Conservation (phyloP, 1,139 yeast species). For the Blastobotrys buckinghamii region DNA sequence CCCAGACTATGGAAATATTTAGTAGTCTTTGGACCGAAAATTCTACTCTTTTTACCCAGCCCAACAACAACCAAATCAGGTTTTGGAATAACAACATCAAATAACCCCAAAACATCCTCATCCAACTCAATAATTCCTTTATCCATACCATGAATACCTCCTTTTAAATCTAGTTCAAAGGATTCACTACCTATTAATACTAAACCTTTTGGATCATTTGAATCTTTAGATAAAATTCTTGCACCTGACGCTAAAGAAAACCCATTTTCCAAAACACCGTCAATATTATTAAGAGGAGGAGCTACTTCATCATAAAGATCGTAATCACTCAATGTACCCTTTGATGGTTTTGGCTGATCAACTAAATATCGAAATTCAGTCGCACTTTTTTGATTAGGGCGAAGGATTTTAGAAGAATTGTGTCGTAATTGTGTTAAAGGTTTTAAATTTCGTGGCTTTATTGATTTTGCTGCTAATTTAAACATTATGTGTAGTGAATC, state of each 20-base stretch:
- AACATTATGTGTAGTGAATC: background rate
- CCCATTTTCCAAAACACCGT: constrained; percentile 42
- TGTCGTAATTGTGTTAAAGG: background rate
- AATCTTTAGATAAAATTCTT: constrained; percentile 43
- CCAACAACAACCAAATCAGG: constrained; percentile 76
- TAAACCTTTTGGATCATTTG: constrained; percentile 46
- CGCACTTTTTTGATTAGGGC: constrained; percentile 10
- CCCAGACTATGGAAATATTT: constrained; percentile 51
- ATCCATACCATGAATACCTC: constrained; percentile 29
- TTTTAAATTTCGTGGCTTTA: background rate
- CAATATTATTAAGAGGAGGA: constrained; percentile 37
- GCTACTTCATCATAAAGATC: constrained; percentile 32
- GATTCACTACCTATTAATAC: constrained; percentile 60
- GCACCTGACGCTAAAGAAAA: constrained; percentile 43
- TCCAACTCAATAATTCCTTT: constrained; percentile 34
- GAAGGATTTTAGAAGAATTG: constrained; percentile 9
- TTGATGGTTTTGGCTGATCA: constrained; percentile 16
- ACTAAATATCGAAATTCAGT: constrained; percentile 9
- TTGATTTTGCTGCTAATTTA: background rate
- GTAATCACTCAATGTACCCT: constrained; percentile 27
- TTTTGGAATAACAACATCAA: constrained; percentile 60
- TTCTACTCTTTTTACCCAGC: constrained; percentile 56
- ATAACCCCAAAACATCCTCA: constrained; percentile 41
- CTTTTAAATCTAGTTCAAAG: constrained; percentile 50
- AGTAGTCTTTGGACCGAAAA: constrained; percentile 52